Evolutionary conservation across 129 eudicot genomes (phyloP).

Genomic region (Cynara cardunculus): DNA sequence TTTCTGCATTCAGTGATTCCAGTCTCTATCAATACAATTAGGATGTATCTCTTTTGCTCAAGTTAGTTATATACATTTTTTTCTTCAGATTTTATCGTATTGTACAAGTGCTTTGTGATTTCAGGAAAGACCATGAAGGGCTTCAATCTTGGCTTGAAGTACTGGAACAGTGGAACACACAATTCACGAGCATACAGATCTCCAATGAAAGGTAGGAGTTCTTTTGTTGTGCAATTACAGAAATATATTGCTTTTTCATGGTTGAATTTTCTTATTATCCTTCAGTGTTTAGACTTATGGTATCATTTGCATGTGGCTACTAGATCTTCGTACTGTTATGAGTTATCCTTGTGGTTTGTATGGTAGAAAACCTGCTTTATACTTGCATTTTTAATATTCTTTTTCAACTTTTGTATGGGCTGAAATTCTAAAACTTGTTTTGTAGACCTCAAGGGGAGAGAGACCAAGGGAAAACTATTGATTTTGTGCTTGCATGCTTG

Average conservation of each 20-base stretch:
- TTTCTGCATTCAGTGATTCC: constrained; percentile 4
- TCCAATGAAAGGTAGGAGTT: not conserved
- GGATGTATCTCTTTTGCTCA: not conserved
- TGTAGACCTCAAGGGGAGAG: not conserved
- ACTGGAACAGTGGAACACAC: not conserved
- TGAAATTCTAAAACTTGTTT: not conserved
- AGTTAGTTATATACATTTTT: not conserved
- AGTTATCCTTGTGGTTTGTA: not conserved
- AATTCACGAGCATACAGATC: not conserved
- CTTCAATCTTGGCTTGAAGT: not conserved
- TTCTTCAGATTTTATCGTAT: not conserved
- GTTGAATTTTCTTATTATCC: not conserved
- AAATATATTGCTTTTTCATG: not conserved
- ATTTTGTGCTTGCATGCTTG: not conserved
- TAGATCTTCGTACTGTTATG: not conserved
- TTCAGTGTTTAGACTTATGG: not conserved
- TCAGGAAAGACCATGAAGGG: constrained; percentile 4
- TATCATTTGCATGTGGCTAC: not conserved
- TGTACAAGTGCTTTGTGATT: constrained; percentile 14
- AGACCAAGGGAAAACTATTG: not conserved
- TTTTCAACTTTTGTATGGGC: not conserved
- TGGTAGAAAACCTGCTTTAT: not conserved
- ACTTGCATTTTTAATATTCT: not conserved
- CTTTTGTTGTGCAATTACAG: not conserved
- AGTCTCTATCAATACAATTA: not conserved